A percentile compares a stretch with the other conserved stretches of the same genome.
Evolutionary conservation across 495 filamentous ascomycete species (phyloP).

Genomic region (Penicillium waksmanii): DNA sequence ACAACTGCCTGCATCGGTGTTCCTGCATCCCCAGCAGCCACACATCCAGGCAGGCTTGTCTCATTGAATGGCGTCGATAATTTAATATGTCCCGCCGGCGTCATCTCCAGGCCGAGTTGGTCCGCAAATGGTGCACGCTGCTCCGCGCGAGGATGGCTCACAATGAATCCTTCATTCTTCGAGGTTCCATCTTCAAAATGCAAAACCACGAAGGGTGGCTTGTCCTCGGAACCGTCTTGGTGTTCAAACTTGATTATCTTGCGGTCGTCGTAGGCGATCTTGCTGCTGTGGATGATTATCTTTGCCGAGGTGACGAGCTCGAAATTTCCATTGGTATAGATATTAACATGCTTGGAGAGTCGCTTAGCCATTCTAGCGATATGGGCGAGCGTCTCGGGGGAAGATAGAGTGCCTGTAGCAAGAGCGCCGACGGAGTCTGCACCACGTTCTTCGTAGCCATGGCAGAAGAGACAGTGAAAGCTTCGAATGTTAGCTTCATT

Average conservation of each 20-base stretch:
- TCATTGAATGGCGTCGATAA: not conserved
- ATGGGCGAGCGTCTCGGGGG: not conserved
- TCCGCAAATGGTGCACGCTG: conserved; percentile 1
- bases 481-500: conserved; percentile 21
- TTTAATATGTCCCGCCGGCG: not conserved
- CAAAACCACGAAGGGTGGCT: not conserved
- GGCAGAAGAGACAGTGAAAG: conserved; percentile 53
- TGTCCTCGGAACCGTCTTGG: not conserved
- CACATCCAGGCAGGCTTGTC: not conserved
- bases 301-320: not conserved
- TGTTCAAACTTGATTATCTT: conserved; percentile 2
- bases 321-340: not conserved
- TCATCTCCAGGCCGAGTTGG: not conserved
- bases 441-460: conserved; percentile 49
- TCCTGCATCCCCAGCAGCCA: conserved; percentile 4
- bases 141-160: not conserved
- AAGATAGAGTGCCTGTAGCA: not conserved
- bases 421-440: conserved; percentile 35
- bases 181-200: conserved; percentile 3
- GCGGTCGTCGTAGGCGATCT: not conserved
- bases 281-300: not conserved
- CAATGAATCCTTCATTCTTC: not conserved
- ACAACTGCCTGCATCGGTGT: not conserved
- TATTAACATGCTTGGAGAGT: conserved; percentile 1
- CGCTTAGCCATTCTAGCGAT: conserved; percentile 2